Evolutionary conservation across 2,329 filamentous ascomycete genomes (phyloP), one percentile per base, ranked within the genome.

Genomic region (Exophiala spinifera): DNA sequence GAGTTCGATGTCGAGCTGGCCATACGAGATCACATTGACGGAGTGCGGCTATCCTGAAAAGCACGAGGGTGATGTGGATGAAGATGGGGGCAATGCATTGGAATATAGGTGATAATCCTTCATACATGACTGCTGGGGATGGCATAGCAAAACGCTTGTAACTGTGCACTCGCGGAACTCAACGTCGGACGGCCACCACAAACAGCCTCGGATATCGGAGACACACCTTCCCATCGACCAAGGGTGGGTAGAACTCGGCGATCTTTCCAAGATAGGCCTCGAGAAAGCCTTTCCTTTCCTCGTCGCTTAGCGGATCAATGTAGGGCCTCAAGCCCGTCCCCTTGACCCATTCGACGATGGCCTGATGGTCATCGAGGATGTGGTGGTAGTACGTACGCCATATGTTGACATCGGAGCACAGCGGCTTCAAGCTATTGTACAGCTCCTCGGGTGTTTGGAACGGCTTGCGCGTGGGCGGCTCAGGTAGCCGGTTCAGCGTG

Each of bases 271-370:
- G 56, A 64, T 84, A 85, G 37, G 70, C 71, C 0, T 64, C 50
- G 49, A 82, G 55, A 60, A 77, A 84, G 1, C 45, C 71, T 8
- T 71, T 65, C 55, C 68, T 73, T 28, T 77, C 71, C 2, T 69
- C 66, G 3, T 63, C 61, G 1, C 67, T 65, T 34, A 84, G 68
- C 3, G 72, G 69, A 43, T 82, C 72, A 50, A 84, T 49, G 60
- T 74, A 85, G 0, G 82, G 82, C 60, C 74, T 71, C 60, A 85
- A 63, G 0, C 80, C 82, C 0, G 79, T 82, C 0, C 79, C 78
- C 59, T 76, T 78, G 2, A 84, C 77, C 82, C 82, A 85, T 64
- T 83, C 80, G 4, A 84, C 76, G 39, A 85, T 78, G 1, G 72
- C 76, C 11, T 66, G 57, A 17, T 78, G 78, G 19, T 70, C 72